Base-by-base conservation (phyloP, 129 eudicot genomes). In the Flaveria bidentis region DNA sequence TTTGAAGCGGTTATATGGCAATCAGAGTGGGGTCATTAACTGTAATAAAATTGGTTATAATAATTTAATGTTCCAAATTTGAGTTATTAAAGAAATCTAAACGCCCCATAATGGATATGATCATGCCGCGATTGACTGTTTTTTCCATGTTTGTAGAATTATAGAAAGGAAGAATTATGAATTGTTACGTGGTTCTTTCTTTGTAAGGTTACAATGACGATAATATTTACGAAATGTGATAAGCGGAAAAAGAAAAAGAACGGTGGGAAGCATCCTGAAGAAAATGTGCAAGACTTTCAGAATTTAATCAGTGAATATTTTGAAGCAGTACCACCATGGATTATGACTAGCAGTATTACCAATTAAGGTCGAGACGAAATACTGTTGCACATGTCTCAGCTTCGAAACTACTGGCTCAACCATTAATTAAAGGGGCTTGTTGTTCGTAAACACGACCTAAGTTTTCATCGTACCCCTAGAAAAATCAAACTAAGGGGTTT, bases 351-450 rank as follows among this genome's bases (percentile, higher is more conserved):
- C 77, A 94, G 98, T 47, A 65, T 94, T 62, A 94, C 97, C 66
- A 94, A 94, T 83, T 97, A 88, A 82, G 98, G 98, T 14, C 90
- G 98, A 30, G 98, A 94, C 83, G 98, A 94, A 76, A 87, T 91
- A 71, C 76, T 94, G 77, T 30, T 93, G 87, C 98, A 93, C 77
- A 91, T 93, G 88, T 82, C 98, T 39, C 98, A 93, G 88, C 79
- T 93, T 2, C 82, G 93, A 1, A 93, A 91, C 82, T 93, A 93
- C 88, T 93, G 98, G 97, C 98, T 93, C 75, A 90, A 93, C 51
- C 91, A 93, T 84, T 92, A 77, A 36, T 0, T 36, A 36, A 36
- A 36, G 41, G 41, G 8, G 41, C 1, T 36, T 36, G 41, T 36
- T 36, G 41, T 36, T 0, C 7, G 7, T 36, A 36, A 36, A 36